Conservation (phyloP, 148 eudicot genomes). For the Spergularia marina region DNA sequence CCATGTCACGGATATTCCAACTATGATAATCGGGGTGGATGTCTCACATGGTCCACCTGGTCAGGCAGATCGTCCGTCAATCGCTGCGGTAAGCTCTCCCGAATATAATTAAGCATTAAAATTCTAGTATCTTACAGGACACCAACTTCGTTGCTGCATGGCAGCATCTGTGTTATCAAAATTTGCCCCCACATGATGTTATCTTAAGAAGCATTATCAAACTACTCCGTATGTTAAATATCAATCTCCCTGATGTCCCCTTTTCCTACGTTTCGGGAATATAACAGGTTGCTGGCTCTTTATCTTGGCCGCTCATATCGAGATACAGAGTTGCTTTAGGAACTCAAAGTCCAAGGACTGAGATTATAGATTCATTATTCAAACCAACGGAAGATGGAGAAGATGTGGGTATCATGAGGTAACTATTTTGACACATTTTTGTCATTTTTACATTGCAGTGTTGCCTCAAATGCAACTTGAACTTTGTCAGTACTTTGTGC, state of each 20-base stretch:
- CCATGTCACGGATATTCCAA: constrained; percentile 63
- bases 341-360: constrained; percentile 77
- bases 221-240: neutral
- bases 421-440: neutral
- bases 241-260: neutral
- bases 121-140: neutral
- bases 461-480: neutral
- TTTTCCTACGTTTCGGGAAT: neutral
- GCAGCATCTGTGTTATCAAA: constrained; percentile 6
- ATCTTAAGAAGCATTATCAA: neutral
- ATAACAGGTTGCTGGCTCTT: constrained; percentile 87
- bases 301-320: constrained; percentile 87
- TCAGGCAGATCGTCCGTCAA: constrained; percentile 69
- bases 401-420: constrained; percentile 94
- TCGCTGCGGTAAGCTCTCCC: constrained; percentile 72
- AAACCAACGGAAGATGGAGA: constrained; percentile 66
- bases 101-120: neutral
- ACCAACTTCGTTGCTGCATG: neutral
- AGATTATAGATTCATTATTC: constrained; percentile 77
- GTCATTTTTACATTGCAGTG: neutral
- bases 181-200: neutral
- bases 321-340: constrained; percentile 84
- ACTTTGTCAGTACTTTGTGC: neutral
- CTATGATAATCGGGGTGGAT: constrained; percentile 94
- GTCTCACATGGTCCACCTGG: constrained; percentile 96